phyloP scores from a whole-genome alignment of 768 basidiomycete genomes.

The Boletus pseudo-olivaceus region DNA sequence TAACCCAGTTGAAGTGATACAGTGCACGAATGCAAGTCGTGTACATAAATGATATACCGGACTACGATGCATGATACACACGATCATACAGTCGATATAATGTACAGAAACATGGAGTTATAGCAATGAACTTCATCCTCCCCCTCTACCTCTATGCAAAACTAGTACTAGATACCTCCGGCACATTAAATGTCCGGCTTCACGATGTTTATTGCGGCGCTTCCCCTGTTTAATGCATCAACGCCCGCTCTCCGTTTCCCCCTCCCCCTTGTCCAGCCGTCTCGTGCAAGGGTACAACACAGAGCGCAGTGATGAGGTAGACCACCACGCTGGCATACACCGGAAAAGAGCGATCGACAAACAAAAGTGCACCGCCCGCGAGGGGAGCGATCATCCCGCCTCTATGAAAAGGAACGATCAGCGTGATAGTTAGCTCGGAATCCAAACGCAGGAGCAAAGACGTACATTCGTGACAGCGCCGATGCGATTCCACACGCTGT shows the following conservation, averaged over 20 bases:
- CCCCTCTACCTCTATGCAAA: background rate
- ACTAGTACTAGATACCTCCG: background rate
- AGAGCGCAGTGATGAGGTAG: conserved; percentile 60
- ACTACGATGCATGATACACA: too few relatives aligned
- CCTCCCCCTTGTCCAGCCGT: conserved; percentile 38
- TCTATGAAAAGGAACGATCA: conserved; percentile 35
- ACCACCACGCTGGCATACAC: conserved; percentile 71
- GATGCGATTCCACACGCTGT: conserved; percentile 88
- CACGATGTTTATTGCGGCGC: background rate
- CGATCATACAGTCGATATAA: background rate
- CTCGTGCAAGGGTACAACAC: conserved; percentile 58
- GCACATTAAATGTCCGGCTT: background rate
- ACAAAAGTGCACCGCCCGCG: conserved; percentile 68
- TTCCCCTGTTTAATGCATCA: conserved; percentile 17
- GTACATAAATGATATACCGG: too few relatives aligned
- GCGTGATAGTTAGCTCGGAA: too few relatives aligned
- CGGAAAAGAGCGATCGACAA: conserved; percentile 64
- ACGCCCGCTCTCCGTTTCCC: conserved; percentile 10
- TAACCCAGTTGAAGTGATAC: too few relatives aligned
- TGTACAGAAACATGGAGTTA: background rate
- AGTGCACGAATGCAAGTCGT: too few relatives aligned
- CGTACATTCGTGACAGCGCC: conserved; percentile 79
- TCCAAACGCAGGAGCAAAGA: conserved; percentile 2
- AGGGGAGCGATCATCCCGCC: conserved; percentile 89
- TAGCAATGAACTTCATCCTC: background rate